A percentile compares a stretch with the other conserved stretches of the same genome.
phyloP scores from a whole-genome alignment of 2,329 filamentous ascomycete genomes.

The Claviceps africana region DNA sequence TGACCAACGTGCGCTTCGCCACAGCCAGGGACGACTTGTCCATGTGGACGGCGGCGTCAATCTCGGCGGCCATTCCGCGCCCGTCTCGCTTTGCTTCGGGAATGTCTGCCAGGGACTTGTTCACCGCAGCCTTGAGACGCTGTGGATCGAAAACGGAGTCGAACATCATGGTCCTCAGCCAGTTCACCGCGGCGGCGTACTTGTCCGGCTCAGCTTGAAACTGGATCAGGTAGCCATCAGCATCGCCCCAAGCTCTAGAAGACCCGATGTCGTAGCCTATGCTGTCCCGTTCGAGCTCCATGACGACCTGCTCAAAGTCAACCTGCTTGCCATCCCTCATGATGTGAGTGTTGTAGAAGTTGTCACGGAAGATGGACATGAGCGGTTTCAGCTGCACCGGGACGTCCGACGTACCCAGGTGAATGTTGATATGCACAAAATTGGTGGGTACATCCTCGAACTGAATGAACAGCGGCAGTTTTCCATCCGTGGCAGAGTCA shows the following conservation, averaged over 20 bases:
- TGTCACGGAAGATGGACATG: constrained; percentile 70
- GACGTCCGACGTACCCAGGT: constrained; percentile 64
- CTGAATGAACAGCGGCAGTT: constrained; percentile 80
- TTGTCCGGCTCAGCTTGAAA: constrained; percentile 83
- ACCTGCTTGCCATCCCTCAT: constrained; percentile 60
- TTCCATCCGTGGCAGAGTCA: constrained; percentile 46
- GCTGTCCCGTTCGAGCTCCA: constrained; percentile 81
- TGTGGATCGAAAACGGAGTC: constrained; percentile 72
- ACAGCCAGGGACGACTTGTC: constrained; percentile 62
- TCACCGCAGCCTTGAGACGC: constrained; percentile 49
- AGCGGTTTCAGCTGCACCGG: constrained; percentile 76
- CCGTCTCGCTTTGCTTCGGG: constrained; percentile 86
- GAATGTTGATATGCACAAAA: constrained; percentile 74
- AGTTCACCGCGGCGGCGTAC: constrained; percentile 67
- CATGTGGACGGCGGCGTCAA: constrained; percentile 68
- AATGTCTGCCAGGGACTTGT: constrained; percentile 79
- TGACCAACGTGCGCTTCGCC: constrained; percentile 70
- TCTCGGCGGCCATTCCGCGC: constrained; percentile 47
- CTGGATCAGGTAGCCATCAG: constrained; percentile 66
- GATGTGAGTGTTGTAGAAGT: constrained; percentile 90
- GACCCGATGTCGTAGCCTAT: constrained; percentile 66
- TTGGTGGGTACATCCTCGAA: constrained; percentile 90
- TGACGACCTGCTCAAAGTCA: constrained; percentile 84
- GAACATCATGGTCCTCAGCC: constrained; percentile 77
- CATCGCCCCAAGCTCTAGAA: constrained; percentile 56